Evolutionary conservation across 2,329 filamentous ascomycete genomes (phyloP).

Genomic region (Apiospora malaysiana): DNA sequence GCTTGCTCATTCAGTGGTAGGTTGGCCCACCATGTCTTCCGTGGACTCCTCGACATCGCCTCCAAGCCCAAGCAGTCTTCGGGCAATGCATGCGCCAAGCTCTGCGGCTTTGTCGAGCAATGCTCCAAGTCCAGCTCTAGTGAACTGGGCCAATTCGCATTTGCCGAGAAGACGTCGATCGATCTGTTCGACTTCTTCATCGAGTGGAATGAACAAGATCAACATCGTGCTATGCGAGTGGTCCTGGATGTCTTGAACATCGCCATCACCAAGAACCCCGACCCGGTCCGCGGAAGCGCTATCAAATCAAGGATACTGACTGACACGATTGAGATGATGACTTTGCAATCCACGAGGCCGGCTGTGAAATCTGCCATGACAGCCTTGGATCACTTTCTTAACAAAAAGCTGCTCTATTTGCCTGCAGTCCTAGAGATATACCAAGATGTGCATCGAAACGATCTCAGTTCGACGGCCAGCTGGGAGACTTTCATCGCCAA

Average conservation of each 20-base stretch:
- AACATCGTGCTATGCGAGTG: constrained; percentile 67
- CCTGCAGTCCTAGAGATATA: constrained; percentile 53
- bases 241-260: constrained; percentile 63
- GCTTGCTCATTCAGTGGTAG: constrained; percentile 30
- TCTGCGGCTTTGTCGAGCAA: constrained; percentile 68
- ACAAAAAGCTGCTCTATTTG: constrained; percentile 61
- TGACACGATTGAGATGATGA: constrained; percentile 63
- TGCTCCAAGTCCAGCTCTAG: constrained; percentile 56
- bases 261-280: constrained; percentile 57
- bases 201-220: constrained; percentile 71
- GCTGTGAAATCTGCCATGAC: constrained; percentile 74
- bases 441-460: constrained; percentile 36
- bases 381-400: constrained; percentile 68
- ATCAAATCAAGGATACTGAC: constrained; percentile 55
- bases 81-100: constrained; percentile 62
- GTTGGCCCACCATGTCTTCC: constrained; percentile 50
- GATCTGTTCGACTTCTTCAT: constrained; percentile 67
- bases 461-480: constrained; percentile 34
- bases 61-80: constrained; percentile 60
- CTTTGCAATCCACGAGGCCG: constrained; percentile 64
- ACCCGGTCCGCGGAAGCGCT: constrained; percentile 40
- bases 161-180: constrained; percentile 53
- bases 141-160: constrained; percentile 55
- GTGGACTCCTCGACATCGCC: constrained; percentile 54
- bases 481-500: constrained; percentile 59